Base-by-base conservation (phyloP, 768 basidiomycete genomes). In the Rhodotorula paludigena region DNA sequence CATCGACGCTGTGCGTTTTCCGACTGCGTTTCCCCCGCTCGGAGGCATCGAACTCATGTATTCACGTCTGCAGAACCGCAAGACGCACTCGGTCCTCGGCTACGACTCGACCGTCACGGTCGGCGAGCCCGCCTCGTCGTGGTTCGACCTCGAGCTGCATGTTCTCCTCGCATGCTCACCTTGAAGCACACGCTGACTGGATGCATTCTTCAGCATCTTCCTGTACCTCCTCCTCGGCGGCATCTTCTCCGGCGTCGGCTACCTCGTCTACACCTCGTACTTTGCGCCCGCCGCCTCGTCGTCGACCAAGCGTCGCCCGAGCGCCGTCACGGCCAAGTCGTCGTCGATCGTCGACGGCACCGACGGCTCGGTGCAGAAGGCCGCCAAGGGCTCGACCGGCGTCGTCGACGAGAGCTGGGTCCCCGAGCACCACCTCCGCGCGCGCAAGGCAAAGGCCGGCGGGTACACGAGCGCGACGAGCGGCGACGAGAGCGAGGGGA, bases 361-460 rank as follows among this genome's bases (percentile, higher is more conserved):
- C 25, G 45, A 47, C 25, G 45, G 62, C 59, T n/a, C n/a, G n/a
- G n/a, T n/a, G n/a, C n/a, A n/a, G n/a, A n/a, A n/a, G 32, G 28
- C 28, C 64, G 60, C 38, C 41, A 61, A 42, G 71, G 74, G 74
- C 18, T 32, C 48, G 55, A 25, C 32, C 56, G 63, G 70, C 20
- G 49, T 62, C 23, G 78, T 77, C 60, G 78, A 79, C 59, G 78
- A 78, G 68, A 78, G 78, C 47, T 81, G 78, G 78, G 78, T 81
- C 63, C 79, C 79, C 15, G 76, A 71, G 28, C 75, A 76, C 28
- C 78, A 78, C 60, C 47, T 78, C 44, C 78, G 74, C 63, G 73
- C 51, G 25, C 28, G 38, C 5, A 64, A 57, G 60, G n/a, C 20
- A 5, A 38, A 20, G 38, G 20, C 8, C 11, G 15, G 11, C 6